A percentile compares a stretch with the other conserved stretches of the same genome.
Evolutionary conservation across 129 eudicot species (phyloP).

Genomic region (Centaurea solstitialis): DNA sequence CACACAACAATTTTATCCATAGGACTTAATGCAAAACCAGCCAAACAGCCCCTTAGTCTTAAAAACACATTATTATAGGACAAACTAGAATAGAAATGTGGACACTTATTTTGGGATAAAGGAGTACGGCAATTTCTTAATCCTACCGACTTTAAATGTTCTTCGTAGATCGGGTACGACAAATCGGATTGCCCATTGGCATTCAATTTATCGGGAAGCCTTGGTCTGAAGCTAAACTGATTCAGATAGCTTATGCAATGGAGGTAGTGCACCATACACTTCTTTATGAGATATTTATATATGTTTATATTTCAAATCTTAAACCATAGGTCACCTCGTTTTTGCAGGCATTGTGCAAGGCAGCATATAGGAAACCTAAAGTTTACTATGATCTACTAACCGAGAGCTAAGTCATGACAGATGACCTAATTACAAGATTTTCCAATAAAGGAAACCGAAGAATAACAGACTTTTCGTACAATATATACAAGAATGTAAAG

Average conservation of each 20-base stretch:
- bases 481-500: constrained; percentile 1
- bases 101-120: background rate
- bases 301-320: background rate
- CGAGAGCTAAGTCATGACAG: constrained; percentile 5
- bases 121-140: background rate
- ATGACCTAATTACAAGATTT: constrained; percentile 10
- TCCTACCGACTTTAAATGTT: background rate
- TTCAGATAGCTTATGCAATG: constrained; percentile 66
- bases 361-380: constrained; percentile 20
- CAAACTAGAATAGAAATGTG: background rate
- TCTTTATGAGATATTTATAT: background rate
- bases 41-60: too few relatives aligned
- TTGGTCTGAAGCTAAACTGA: constrained; percentile 83
- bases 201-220: constrained; percentile 92
- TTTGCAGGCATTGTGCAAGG: constrained; percentile 32
- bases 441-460: background rate
- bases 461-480: background rate
- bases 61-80: background rate
- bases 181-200: constrained; percentile 87
- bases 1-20: too few relatives aligned
- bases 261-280: constrained; percentile 44
- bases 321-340: background rate
- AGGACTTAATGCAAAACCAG: too few relatives aligned
- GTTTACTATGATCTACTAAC: constrained; percentile 25
- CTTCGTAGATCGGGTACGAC: constrained; percentile 82